Evolutionary conservation across 352 stramenopile genomes (phyloP).

Genomic region (Globisporangium camurandrum): DNA sequence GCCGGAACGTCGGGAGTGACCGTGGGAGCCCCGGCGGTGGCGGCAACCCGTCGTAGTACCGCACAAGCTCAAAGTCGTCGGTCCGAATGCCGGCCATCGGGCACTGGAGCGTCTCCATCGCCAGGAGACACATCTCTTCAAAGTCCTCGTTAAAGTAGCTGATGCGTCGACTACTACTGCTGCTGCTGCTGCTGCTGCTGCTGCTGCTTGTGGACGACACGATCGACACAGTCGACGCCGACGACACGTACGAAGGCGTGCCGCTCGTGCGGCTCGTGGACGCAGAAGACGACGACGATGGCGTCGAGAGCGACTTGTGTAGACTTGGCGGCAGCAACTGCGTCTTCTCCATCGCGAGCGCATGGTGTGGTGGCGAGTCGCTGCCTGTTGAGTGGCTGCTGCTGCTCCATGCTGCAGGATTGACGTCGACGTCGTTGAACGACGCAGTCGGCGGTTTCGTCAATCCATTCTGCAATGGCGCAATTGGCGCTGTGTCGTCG

Average conservation of each 20-base stretch:
- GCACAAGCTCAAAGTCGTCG: constrained; percentile 82
- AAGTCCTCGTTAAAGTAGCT: constrained; percentile 87
- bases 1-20: constrained; percentile 79
- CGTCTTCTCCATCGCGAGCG: constrained; percentile 6
- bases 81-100: constrained; percentile 85
- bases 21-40: constrained; percentile 41
- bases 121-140: constrained; percentile 82
- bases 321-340: constrained; percentile 11
- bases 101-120: constrained; percentile 81
- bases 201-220: background rate
- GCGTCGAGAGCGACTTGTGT: constrained; percentile 19
- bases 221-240: background rate
- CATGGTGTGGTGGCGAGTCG: background rate
- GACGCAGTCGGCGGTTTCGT: constrained; percentile 18
- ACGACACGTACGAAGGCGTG: background rate
- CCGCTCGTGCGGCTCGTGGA: constrained; percentile 1
- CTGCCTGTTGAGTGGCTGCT: no score
- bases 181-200: constrained; percentile 1
- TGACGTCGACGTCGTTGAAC: constrained; percentile 38
- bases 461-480: constrained; percentile 12
- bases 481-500: constrained; percentile 10
- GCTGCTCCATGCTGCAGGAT: constrained; percentile 12
- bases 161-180: constrained; percentile 55
- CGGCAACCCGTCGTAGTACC: constrained; percentile 60
- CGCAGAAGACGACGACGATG: constrained; percentile 21